These are phyloP conservation scores for Tetrapisispora arboricola DNA, from an alignment of 805 yeast genomes.

Conservation along the genomic window DNA sequence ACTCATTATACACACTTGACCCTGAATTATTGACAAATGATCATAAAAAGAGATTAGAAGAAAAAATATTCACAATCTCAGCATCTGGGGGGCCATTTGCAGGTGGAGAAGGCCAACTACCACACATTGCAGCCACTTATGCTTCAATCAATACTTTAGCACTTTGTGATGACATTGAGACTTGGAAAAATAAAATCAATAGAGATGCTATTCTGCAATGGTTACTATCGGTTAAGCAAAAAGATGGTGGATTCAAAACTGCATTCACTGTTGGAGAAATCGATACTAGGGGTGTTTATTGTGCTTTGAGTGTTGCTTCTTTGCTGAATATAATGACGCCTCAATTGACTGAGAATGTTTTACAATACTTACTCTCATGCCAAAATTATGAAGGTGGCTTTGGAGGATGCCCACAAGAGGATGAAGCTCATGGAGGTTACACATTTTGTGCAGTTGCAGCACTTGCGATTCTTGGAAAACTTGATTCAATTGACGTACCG, in stretches of 20 bases:
- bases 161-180: slow-evolving; percentile 35
- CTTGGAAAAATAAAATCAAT: slow-evolving; percentile 36
- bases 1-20: slow-evolving; percentile 39
- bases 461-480: slow-evolving; percentile 37
- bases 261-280: slow-evolving; percentile 51
- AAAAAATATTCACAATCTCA: slow-evolving; percentile 25
- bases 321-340: slow-evolving; percentile 53
- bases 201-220: slow-evolving; percentile 44
- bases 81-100: slow-evolving; percentile 57
- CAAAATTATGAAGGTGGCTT: slow-evolving; percentile 96
- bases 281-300: slow-evolving; percentile 79
- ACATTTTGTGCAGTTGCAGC: slow-evolving; percentile 81
- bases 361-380: slow-evolving; percentile 54
- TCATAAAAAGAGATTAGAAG: slow-evolving; percentile 22
- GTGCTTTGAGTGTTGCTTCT: slow-evolving; percentile 68
- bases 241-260: slow-evolving; percentile 59
- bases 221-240: slow-evolving; percentile 51
- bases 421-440: slow-evolving; percentile 97
- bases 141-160: slow-evolving; percentile 63
- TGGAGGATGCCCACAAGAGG: slow-evolving; percentile 62
- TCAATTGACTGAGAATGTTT: slow-evolving; percentile 43
- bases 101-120: slow-evolving; percentile 74
- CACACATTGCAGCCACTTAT: slow-evolving; percentile 79
- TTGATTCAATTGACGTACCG: slow-evolving; percentile 38
- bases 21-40: slow-evolving; percentile 17